Evolutionary conservation across 345 rosid species (phyloP).

Genomic region (Eucalyptus sp.): DNA sequence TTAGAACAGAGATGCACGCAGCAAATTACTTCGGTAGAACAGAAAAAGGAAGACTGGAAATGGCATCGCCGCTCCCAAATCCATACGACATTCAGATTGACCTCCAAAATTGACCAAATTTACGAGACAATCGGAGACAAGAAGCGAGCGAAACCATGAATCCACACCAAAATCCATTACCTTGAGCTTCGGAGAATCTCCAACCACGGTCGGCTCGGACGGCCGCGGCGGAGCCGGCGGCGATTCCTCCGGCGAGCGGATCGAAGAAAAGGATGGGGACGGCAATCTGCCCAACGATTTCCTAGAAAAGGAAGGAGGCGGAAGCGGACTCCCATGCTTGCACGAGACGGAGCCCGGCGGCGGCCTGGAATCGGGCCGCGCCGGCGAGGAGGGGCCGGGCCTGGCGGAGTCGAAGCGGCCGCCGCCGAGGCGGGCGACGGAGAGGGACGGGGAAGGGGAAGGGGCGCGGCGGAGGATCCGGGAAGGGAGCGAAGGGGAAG

Average conservation of each 20-base stretch:
- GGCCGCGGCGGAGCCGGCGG: conserved; percentile 5
- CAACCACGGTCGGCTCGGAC: conserved; percentile 14
- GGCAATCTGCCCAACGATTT: not conserved
- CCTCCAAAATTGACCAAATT: not conserved
- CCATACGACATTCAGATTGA: not conserved
- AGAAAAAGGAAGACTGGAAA: not conserved
- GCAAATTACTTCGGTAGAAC: not conserved
- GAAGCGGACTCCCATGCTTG: conserved; percentile 13
- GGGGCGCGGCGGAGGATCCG: conserved; percentile 16
- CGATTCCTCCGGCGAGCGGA: conserved; percentile 16
- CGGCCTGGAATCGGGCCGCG: conserved; percentile 18
- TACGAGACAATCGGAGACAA: not conserved
- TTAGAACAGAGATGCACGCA: not conserved
- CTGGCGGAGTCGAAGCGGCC: conserved; percentile 8
- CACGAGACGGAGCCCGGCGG: conserved; percentile 28
- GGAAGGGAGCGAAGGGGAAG: conserved; percentile 17
- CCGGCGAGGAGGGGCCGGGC: conserved; percentile 7
- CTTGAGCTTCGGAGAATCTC: conserved; percentile 32
- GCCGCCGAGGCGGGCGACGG: conserved; percentile 18
- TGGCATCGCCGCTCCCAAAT: not conserved
- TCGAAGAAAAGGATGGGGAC: not conserved
- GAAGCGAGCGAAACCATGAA: not conserved
- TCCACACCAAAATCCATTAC: conserved; percentile 12
- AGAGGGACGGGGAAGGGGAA: conserved; percentile 18
- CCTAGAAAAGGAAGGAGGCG: not conserved